A percentile compares a stretch with the other conserved stretches of the same genome.
Evolutionary conservation across 1,284 basidiomycete species (phyloP).

Genomic region (Moniliella sp.): DNA sequence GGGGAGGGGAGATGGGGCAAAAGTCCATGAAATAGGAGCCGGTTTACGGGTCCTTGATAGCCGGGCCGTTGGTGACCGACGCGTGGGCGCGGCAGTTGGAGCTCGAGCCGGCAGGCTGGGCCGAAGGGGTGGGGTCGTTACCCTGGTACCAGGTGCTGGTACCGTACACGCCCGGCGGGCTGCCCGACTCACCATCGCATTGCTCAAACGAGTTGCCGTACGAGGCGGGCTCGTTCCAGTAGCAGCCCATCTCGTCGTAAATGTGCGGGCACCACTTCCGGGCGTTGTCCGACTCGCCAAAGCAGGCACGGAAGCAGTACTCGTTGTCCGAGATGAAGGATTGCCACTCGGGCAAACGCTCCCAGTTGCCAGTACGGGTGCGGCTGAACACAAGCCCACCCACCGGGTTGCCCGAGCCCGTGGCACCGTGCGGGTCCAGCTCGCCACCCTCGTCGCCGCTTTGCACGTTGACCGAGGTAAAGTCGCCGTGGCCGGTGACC

Average conservation of each 20-base stretch:
- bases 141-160: constrained; percentile 23
- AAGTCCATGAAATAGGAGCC: no score
- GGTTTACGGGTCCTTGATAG: no score
- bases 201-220: constrained; percentile 20
- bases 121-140: constrained; percentile 4
- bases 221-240: no score
- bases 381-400: constrained; percentile 41
- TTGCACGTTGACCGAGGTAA: constrained; percentile 35
- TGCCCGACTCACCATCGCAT: constrained; percentile 17
- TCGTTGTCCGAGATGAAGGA: constrained; percentile 3
- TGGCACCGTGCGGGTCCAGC: constrained; percentile 39
- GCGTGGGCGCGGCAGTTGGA: constrained; percentile 20
- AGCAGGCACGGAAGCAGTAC: constrained; percentile 6
- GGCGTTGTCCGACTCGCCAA: no score
- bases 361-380: constrained; percentile 37
- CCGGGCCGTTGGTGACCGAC: constrained; percentile 12
- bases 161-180: constrained; percentile 22
- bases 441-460: constrained; percentile 37
- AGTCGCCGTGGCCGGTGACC: constrained; percentile 34
- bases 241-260: constrained; percentile 8
- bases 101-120: constrained; percentile 10
- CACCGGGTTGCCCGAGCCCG: constrained; percentile 45
- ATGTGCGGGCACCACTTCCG: no score
- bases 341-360: constrained; percentile 22
- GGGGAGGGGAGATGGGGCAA: no score